Conservation (phyloP, 1,139 yeast genomes). For the Kodamaea derodonti region DNA sequence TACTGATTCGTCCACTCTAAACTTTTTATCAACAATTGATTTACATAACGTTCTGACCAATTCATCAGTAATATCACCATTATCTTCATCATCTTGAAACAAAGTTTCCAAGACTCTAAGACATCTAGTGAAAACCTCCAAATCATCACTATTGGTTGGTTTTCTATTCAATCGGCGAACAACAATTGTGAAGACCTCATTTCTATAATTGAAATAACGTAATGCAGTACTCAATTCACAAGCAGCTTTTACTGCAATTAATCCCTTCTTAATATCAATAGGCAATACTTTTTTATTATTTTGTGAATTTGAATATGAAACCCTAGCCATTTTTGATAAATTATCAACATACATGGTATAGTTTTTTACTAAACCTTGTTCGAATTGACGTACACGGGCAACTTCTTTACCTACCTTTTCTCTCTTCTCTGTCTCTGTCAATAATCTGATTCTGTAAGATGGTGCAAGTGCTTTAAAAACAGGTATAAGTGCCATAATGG, state of each 20-base stretch:
- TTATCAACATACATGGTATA: constrained; percentile 67
- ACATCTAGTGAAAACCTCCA: constrained; percentile 54
- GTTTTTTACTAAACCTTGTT: constrained; percentile 67
- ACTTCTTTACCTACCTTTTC: constrained; percentile 84
- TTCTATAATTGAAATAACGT: constrained; percentile 76
- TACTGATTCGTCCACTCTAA: constrained; percentile 79
- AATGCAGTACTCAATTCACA: constrained; percentile 68
- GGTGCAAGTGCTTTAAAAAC: constrained; percentile 86
- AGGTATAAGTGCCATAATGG: constrained; percentile 76
- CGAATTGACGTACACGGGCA: constrained; percentile 70
- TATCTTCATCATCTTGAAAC: constrained; percentile 64
- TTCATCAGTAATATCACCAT: constrained; percentile 80
- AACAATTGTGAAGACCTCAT: constrained; percentile 64
- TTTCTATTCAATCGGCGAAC: constrained; percentile 62
- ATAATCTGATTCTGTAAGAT: constrained; percentile 78
- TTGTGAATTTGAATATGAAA: constrained; percentile 37
- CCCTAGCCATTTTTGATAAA: constrained; percentile 41
- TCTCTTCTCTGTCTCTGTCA: constrained; percentile 74
- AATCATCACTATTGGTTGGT: constrained; percentile 43
- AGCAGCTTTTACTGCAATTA: constrained; percentile 67
- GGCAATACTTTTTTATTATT: constrained; percentile 35
- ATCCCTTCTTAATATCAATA: constrained; percentile 47
- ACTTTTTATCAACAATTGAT: constrained; percentile 70
- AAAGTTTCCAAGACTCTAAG: constrained; percentile 62
- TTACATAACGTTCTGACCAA: constrained; percentile 63